A percentile compares a stretch with the other conserved stretches of the same genome.
phyloP scores from a whole-genome alignment of 116 monocot genomes.

The Iris pallida region DNA sequence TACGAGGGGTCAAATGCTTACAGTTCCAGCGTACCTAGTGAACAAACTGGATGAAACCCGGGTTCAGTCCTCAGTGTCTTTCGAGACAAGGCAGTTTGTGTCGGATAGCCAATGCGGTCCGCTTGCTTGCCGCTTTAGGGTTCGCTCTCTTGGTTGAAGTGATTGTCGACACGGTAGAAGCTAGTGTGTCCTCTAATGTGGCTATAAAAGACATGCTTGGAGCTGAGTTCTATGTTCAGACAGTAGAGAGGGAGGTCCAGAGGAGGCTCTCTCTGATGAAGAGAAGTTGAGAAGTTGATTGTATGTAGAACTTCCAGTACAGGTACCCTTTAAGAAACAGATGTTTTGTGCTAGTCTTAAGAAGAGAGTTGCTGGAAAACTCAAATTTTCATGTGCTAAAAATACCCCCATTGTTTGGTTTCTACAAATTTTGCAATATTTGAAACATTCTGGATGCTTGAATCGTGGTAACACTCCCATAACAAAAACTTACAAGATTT shows the following conservation, averaged over 20 bases:
- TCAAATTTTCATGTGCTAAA: too few relatives aligned
- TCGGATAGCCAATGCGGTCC: constrained; percentile 79
- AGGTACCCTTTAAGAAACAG: too few relatives aligned
- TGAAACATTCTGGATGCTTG: too few relatives aligned
- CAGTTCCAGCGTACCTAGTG: constrained; percentile 71
- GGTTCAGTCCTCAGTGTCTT: constrained; percentile 26
- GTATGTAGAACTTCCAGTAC: too few relatives aligned
- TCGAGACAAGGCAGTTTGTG: constrained; percentile 67
- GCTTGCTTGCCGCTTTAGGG: constrained; percentile 64
- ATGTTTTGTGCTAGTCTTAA: too few relatives aligned
- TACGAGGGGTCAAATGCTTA: constrained; percentile 81
- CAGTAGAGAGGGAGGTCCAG: constrained; percentile 72
- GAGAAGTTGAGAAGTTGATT: constrained; percentile 39
- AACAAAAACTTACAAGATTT: too few relatives aligned
- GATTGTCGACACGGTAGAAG: constrained; percentile 54
- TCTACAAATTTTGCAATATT: too few relatives aligned
- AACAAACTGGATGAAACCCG: constrained; percentile 5
- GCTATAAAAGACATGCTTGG: constrained; percentile 79
- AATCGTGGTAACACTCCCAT: too few relatives aligned
- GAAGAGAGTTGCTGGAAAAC: too few relatives aligned
- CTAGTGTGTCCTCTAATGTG: constrained; percentile 37
- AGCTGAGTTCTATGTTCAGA: constrained; percentile 84
- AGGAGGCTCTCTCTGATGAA: constrained; percentile 36
- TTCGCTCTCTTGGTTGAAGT: constrained; percentile 66
- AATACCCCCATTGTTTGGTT: too few relatives aligned